These are phyloP conservation scores for Fusarium udum DNA, from an alignment of 2,329 filamentous ascomycete genomes.

Conservation along the genomic window DNA sequence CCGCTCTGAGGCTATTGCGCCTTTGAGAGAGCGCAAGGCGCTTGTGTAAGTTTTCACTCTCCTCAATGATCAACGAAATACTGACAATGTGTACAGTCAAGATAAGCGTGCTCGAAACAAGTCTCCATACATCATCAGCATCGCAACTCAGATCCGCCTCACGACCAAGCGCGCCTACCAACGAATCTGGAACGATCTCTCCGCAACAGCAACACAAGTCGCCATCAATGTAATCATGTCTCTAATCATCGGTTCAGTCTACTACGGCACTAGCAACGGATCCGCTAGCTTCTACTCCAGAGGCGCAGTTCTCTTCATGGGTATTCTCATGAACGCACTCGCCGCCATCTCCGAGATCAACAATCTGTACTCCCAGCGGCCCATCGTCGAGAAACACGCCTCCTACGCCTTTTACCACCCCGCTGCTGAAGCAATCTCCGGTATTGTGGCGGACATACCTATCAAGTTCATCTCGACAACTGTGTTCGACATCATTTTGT, in stretches of 20 bases:
- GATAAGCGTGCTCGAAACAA: conserved; percentile 62
- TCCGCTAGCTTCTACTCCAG: conserved; percentile 63
- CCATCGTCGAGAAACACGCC: conserved; percentile 60
- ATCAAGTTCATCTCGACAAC: conserved; percentile 63
- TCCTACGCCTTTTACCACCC: conserved; percentile 63
- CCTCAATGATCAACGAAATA: rapidly evolving
- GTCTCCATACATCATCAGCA: conserved; percentile 67
- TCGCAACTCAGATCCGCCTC: conserved; percentile 63
- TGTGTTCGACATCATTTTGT: conserved; percentile 65
- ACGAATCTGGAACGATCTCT: conserved; percentile 61
- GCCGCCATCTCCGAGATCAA: conserved; percentile 65
- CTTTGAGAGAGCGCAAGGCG: conserved; percentile 59
- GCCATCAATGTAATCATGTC: conserved; percentile 63
- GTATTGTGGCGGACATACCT: conserved; percentile 65
- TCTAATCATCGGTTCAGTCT: conserved; percentile 70
- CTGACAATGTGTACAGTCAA: conserved; percentile 47
- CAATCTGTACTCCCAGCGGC: conserved; percentile 55
- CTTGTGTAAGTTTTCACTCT: conserved; percentile 15
- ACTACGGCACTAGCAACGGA: conserved; percentile 60
- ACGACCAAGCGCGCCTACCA: conserved; percentile 63
- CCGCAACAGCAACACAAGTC: conserved; percentile 57
- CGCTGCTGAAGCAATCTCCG: conserved; percentile 62
- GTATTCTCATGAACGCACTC: conserved; percentile 67
- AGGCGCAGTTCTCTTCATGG: conserved; percentile 68
- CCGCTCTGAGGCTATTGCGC: conserved; percentile 50